Evolutionary conservation across 1,284 basidiomycete genomes (phyloP).

Genomic region (Apiotrichum laibachii): DNA sequence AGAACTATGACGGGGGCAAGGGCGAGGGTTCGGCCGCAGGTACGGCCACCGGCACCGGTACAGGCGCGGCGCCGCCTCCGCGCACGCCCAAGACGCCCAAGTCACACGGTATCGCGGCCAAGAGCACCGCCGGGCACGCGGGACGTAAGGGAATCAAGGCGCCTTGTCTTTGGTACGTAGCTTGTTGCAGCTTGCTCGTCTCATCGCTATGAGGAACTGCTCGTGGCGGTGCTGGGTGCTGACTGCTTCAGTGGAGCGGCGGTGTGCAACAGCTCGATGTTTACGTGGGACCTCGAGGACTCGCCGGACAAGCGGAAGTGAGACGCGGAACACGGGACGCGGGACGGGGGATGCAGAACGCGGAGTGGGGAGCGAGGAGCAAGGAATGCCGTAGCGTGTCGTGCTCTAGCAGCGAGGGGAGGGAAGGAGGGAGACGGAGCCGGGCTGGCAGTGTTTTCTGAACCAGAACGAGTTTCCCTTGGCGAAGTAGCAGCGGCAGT

Average conservation of each 20-base stretch:
- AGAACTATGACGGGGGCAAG: not conserved
- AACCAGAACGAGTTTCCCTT: not conserved
- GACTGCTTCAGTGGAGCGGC: conserved; percentile 17
- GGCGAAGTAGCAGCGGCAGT: too few relatives aligned
- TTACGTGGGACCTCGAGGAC: not conserved
- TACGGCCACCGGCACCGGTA: conserved; percentile 10
- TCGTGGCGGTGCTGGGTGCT: not conserved
- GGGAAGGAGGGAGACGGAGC: too few relatives aligned
- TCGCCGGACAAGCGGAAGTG: not conserved
- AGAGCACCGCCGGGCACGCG: not conserved
- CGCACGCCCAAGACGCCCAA: not conserved
- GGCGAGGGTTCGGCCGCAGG: too few relatives aligned
- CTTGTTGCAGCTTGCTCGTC: conserved; percentile 5
- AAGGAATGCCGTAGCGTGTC: too few relatives aligned
- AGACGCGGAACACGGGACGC: too few relatives aligned
- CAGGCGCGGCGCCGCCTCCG: conserved; percentile 18
- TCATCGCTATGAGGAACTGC: too few relatives aligned
- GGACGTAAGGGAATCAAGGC: not conserved
- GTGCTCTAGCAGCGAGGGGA: too few relatives aligned
- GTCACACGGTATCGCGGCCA: not conserved
- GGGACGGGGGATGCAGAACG: too few relatives aligned
- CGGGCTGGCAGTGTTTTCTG: not conserved
- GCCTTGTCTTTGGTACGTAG: conserved; percentile 1
- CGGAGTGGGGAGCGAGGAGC: too few relatives aligned
- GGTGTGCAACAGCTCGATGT: conserved; percentile 34